Evolutionary conservation across 192 early-diverging fungal species (phyloP), one percentile per base, ranked within the genome.

Genomic region (Phycomyces blakesleeanus): DNA sequence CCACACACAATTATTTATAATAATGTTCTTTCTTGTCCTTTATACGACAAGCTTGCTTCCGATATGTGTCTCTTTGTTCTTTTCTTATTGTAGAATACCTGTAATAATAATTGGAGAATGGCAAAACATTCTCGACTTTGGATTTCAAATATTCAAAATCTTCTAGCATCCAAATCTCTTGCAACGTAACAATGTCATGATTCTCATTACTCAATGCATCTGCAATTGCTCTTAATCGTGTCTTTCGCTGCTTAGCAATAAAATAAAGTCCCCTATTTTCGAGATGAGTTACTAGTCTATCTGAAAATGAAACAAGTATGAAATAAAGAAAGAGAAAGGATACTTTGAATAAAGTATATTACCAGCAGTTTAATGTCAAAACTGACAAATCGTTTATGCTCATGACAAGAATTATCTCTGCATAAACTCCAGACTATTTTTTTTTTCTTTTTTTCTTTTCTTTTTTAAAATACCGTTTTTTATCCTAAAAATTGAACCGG

Each of bases 281-380:
- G 0, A n/a, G 5, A 25, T 34, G 21, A 27, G 34, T 14, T 38
- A 6, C 20, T 63, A 8, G 8, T n/a, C n/a, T n/a, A n/a, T n/a
- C n/a, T n/a, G n/a, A n/a, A n/a, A n/a, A n/a, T n/a, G n/a, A n/a
- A n/a, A n/a, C n/a, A n/a, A n/a, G n/a, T n/a, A n/a, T n/a, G n/a
- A 21, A 2, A 54, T 29, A 16, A 27, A 18, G 29, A 21, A 16
- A 44, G n/a, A 29, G 10, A 42, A 52, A 5, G 29, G 51, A n/a
- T n/a, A 34, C 21, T 21, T 34, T 14, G 37, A 22, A 51, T 29
- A 27, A 49, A 3, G 40, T 34, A 22, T 42, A 44, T 59, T 77
- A 76, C 81, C 81, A 83, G 66, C 81, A 83, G 59, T 80, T 80
- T 38, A 80, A 55, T 10, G 78, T 59, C 11, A 80, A 57, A 8